A percentile compares a stretch with the other conserved stretches of the same genome.
Conservation (phyloP, 2,329 filamentous ascomycete species). For the Arthrobotrys entomopaga region DNA sequence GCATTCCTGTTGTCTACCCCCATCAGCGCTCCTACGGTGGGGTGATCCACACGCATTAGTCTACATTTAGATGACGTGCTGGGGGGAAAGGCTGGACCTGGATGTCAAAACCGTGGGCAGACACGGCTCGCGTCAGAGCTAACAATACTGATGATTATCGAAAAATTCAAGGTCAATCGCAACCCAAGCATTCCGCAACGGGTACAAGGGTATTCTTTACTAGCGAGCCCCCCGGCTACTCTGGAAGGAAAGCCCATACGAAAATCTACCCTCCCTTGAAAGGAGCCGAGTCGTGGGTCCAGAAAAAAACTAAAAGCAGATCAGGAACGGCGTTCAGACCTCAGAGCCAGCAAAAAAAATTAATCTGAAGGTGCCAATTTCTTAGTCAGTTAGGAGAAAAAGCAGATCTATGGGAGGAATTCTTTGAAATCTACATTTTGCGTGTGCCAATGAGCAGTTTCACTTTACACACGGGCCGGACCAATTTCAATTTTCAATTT, state of each 20-base stretch:
- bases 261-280: conserved; percentile 17
- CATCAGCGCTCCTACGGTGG: conserved; percentile 24
- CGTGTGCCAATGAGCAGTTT: conserved; percentile 27
- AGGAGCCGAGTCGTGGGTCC: background rate
- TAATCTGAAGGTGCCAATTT: conserved; percentile 19
- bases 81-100: background rate
- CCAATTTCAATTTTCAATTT: conserved; percentile 43
- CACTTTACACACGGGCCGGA: conserved; percentile 16
- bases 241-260: conserved; percentile 54
- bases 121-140: conserved; percentile 49
- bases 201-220: conserved; percentile 41
- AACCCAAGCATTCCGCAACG: conserved; percentile 18
- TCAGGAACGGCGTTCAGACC: conserved; percentile 8
- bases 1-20: background rate
- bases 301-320: background rate
- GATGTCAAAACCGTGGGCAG: conserved; percentile 12
- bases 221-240: conserved; percentile 12
- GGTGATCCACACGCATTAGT: conserved; percentile 43
- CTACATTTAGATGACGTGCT: conserved; percentile 54
- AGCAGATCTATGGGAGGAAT: conserved; percentile 21
- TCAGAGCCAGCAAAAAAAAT: conserved; percentile 5
- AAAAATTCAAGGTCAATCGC: conserved; percentile 46
- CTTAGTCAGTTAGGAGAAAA: conserved; percentile 32
- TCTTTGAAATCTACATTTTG: conserved; percentile 4
- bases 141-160: conserved; percentile 27